Evolutionary conservation across 208 protist genomes (phyloP).

Genomic region (Trypanosoma vivax): DNA sequence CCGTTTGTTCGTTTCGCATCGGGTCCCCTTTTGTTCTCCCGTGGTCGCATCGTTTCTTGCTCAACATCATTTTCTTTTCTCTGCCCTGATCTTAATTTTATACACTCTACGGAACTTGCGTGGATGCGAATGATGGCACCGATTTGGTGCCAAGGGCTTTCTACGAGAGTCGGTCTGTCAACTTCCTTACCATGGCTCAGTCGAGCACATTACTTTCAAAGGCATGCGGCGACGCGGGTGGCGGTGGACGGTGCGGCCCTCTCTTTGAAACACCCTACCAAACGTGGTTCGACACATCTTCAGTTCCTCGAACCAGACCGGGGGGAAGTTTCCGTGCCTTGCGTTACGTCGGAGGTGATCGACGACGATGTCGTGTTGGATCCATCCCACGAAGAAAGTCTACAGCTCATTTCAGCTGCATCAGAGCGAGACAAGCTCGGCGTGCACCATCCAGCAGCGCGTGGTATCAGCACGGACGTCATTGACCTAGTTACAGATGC

Average conservation of each 20-base stretch:
- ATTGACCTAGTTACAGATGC: conserved; percentile 84
- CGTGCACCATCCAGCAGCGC: conserved; percentile 40
- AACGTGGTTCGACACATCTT: conserved; percentile 6
- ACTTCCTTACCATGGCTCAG: conserved; percentile 19
- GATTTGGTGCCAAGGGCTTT: conserved; percentile 2
- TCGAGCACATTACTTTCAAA: conserved; percentile 17
- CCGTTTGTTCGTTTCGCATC: background rate
- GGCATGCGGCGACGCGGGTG: conserved; percentile 20
- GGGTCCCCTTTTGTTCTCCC: conserved; percentile 6
- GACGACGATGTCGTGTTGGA: conserved; percentile 28
- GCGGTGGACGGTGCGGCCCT: conserved; percentile 18
- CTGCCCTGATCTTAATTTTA: no score
- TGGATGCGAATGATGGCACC: background rate
- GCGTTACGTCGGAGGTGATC: background rate
- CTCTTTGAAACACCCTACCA: background rate
- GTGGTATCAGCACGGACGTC: conserved; percentile 65
- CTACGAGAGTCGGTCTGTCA: conserved; percentile 11
- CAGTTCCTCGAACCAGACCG: conserved; percentile 5
- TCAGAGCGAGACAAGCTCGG: conserved; percentile 11
- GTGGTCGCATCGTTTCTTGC: background rate
- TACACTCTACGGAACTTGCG: background rate
- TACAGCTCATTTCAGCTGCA: conserved; percentile 3
- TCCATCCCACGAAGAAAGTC: conserved; percentile 5
- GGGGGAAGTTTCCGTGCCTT: conserved; percentile 2
- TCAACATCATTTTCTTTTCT: background rate